phyloP scores from a whole-genome alignment of 1,284 basidiomycete species.

The Amylostereum chailletii region DNA sequence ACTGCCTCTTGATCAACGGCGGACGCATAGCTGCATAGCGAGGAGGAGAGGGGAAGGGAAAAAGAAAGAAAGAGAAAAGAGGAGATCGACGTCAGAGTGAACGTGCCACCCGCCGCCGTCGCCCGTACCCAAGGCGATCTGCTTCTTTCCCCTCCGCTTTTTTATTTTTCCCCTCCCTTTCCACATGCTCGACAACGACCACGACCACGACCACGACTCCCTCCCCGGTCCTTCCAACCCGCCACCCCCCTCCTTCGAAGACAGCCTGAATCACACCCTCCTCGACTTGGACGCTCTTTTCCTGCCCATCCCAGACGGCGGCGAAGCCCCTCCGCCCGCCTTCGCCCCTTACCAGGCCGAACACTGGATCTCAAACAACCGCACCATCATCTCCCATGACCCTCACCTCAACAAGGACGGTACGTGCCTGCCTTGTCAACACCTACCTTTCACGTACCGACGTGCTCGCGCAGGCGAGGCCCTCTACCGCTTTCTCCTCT shows the following conservation, averaged over 20 bases:
- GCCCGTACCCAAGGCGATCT: background rate
- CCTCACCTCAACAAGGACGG: conserved; percentile 66
- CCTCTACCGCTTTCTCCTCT: conserved; percentile 62
- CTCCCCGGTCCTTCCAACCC: conserved; percentile 6
- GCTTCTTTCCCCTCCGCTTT: background rate
- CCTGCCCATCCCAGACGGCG: conserved; percentile 14
- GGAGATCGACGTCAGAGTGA: background rate
- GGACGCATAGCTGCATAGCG: background rate
- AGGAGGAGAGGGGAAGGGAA: background rate
- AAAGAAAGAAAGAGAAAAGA: background rate
- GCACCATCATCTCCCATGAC: conserved; percentile 61
- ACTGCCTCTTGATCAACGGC: background rate
- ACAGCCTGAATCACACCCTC: conserved; percentile 18
- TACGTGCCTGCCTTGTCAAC: conserved; percentile 16
- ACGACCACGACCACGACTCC: background rate
- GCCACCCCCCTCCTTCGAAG: conserved; percentile 25
- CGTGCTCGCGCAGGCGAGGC: conserved; percentile 46
- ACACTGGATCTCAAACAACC: conserved; percentile 38
- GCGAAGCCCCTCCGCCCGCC: conserved; percentile 44
- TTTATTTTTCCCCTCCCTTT: background rate
- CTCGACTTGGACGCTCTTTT: conserved; percentile 16
- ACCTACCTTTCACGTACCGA: background rate
- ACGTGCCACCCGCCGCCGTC: background rate
- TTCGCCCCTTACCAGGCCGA: conserved; percentile 60
- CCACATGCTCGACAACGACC: background rate